Conservation (phyloP, 2,329 filamentous ascomycete genomes). For the Colletotrichum melonis region DNA sequence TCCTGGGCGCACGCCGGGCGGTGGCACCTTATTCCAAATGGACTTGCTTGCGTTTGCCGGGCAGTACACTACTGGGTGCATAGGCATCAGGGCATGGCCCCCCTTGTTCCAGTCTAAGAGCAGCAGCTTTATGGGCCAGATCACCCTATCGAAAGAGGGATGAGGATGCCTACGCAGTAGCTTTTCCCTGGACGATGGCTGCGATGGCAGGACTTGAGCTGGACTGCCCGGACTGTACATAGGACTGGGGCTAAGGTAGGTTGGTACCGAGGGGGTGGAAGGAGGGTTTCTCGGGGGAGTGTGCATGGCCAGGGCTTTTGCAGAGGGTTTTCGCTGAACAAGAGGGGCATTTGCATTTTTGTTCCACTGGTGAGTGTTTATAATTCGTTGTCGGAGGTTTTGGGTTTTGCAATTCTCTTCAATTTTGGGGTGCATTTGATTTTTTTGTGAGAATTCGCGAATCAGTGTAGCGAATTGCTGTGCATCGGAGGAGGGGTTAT, state of each 20-base stretch:
- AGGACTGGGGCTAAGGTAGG: not conserved
- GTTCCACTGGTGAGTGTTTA: not conserved
- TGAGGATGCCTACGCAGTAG: not conserved
- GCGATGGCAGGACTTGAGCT: not conserved
- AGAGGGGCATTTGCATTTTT: slow-evolving; percentile 4
- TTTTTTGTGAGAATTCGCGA: slow-evolving; percentile 5
- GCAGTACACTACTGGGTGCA: not conserved
- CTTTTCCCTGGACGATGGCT: not conserved
- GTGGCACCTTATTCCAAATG: slow-evolving; percentile 6
- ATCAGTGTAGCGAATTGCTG: slow-evolving; percentile 10
- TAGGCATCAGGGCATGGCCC: not conserved
- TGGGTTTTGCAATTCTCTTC: not conserved
- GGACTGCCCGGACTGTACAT: not conserved
- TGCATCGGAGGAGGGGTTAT: not conserved
- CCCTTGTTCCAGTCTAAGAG: not conserved
- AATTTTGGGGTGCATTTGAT: slow-evolving; percentile 5
- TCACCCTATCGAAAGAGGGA: not conserved
- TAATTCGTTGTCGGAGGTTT: not conserved
- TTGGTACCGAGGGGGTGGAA: not conserved
- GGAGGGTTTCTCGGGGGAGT: not conserved
- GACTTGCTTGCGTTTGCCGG: slow-evolving; percentile 3
- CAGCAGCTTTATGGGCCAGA: not conserved
- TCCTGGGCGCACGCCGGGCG: not conserved
- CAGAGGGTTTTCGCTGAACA: not conserved
- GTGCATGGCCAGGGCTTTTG: not conserved